phyloP scores from a whole-genome alignment of 192 early-diverging fungal genomes.

The Coemansia asiatica region DNA sequence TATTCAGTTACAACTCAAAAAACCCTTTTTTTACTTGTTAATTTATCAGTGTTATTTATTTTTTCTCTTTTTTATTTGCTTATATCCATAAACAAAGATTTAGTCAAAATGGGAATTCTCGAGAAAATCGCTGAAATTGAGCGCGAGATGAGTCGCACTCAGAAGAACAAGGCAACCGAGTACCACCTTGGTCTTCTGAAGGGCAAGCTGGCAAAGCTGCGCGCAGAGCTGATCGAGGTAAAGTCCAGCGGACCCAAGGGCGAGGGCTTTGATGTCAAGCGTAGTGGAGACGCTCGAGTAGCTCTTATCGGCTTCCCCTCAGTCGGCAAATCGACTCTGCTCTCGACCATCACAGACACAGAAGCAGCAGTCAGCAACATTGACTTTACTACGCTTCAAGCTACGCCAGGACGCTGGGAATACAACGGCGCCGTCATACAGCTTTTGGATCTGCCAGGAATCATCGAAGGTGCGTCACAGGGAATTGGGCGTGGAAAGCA shows the following conservation, averaged over 20 bases:
- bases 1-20: too few species aligned
- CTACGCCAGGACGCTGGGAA: conserved; percentile 92
- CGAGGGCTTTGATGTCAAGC: conserved; percentile 98
- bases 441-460: conserved; percentile 96
- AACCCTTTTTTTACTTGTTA: neutral
- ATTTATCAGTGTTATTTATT: too few species aligned
- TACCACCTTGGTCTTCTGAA: conserved; percentile 98
- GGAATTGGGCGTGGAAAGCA: conserved; percentile 98
- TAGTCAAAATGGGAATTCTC: conserved; percentile 69
- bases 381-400: conserved; percentile 97
- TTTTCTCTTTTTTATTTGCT: neutral
- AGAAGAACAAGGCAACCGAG: conserved; percentile 99
- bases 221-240: conserved; percentile 75
- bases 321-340: conserved; percentile 97
- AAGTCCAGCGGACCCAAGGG: conserved; percentile 65
- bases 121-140: conserved; percentile 92
- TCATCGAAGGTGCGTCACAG: conserved; percentile 96
- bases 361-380: conserved; percentile 85
- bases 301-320: conserved; percentile 97
- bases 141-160: conserved; percentile 86
- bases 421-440: conserved; percentile 97
- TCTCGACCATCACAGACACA: conserved; percentile 88
- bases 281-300: conserved; percentile 93
- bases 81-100: neutral
- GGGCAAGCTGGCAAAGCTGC: conserved; percentile 88